Base-by-base conservation (phyloP, 1,284 basidiomycete genomes). In the Pterula multifida region DNA sequence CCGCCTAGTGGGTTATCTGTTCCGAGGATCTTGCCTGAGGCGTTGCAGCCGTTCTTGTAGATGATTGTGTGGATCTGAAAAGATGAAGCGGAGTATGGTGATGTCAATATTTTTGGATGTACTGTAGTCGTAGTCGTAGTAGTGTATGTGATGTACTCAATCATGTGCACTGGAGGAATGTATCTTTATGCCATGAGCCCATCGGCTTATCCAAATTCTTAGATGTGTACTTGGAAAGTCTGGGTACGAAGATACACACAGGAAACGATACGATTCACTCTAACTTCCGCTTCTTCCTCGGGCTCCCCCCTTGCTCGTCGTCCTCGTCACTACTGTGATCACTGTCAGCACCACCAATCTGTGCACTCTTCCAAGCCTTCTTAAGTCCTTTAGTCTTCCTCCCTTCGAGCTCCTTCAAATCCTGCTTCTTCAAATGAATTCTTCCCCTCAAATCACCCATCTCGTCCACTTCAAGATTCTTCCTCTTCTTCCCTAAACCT, bases 391-490 rank as follows among this genome's bases (percentile, higher is more conserved):
- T 94, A 86, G 94, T 92, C 72, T 93, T 94, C 60, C 88, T 74
- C 54, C 81, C 84, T 75, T 97, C 92, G 66, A 98, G 62, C 68
- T 78, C 87, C 56, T 63, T 68, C 57, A 99, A 66, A 67, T 98
- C 91, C 72, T 99, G 95, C 65, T 81, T 88, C 52, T 73, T 90
- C 46, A 98, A 66, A 66, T 98, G 95, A 49, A 98, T 79, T 53
- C 83, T 75, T 46, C 94, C 95, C 56, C 95, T 78, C 67, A 94
- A 68, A 66, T 98, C 92, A 52, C 95, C 95, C 95, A 98, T 97
- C 66, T 92, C 91, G 70, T 98, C 95, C 55, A 93, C 90, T 71
- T 96, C 92, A 65, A 94, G 66, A 65, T 97, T 97, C 79, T 91
- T 93, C 67, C 78, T 79, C 76, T 90, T 93, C 76, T 90, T 90